Conservation (phyloP, 768 basidiomycete species). For the Pisolithus tinctorius region DNA sequence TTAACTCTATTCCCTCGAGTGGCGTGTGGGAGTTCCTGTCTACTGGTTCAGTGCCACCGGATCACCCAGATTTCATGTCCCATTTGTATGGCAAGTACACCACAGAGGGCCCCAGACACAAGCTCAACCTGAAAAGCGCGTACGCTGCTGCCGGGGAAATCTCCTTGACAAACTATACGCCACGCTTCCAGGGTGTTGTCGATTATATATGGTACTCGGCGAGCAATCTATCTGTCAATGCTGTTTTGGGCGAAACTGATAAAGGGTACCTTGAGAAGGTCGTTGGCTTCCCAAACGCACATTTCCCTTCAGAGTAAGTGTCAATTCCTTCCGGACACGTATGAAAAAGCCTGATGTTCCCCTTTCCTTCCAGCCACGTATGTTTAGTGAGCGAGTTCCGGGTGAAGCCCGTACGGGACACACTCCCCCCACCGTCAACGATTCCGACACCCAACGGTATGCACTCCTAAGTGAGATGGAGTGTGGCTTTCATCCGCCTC, state of each 20-base stretch:
- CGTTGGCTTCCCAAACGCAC: slow-evolving; percentile 94
- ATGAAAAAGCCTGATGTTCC: not conserved
- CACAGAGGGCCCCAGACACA: slow-evolving; percentile 78
- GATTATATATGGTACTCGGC: slow-evolving; percentile 94
- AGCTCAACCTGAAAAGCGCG: slow-evolving; percentile 76
- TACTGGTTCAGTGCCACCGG: slow-evolving; percentile 56
- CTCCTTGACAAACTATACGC: slow-evolving; percentile 84
- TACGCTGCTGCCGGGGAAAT: slow-evolving; percentile 59
- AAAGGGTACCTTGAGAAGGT: slow-evolving; percentile 76
- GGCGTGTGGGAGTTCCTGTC: slow-evolving; percentile 91
- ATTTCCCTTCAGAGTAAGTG: slow-evolving; percentile 95
- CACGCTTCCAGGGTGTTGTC: slow-evolving; percentile 78
- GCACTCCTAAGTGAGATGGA: slow-evolving; percentile 14
- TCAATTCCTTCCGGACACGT: slow-evolving; percentile 2
- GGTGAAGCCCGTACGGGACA: slow-evolving; percentile 63
- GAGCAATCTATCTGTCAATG: slow-evolving; percentile 65
- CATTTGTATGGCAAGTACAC: slow-evolving; percentile 92
- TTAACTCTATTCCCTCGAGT: slow-evolving; percentile 81
- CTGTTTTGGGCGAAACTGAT: slow-evolving; percentile 87
- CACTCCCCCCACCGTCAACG: slow-evolving; percentile 29
- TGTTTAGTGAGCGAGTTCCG: slow-evolving; percentile 71
- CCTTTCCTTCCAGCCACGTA: slow-evolving; percentile 48
- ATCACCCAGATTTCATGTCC: slow-evolving; percentile 89
- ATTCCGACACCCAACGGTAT: slow-evolving; percentile 32
- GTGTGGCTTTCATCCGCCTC: slow-evolving; percentile 8